Conservation (phyloP, 345 rosid species). For the Turritis glabra region DNA sequence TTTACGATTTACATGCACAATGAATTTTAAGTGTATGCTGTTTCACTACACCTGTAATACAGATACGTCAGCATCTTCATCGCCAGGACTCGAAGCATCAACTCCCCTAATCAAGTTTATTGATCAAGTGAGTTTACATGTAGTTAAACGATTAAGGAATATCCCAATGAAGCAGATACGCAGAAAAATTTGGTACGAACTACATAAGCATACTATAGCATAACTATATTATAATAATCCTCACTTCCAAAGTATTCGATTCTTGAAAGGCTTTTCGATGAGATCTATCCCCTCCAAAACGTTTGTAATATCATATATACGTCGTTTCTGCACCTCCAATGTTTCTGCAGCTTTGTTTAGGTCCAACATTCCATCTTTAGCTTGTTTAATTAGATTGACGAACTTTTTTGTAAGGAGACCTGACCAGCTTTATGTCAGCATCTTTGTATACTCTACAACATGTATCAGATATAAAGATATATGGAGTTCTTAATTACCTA, state of each 20-base stretch:
- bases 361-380: constrained; percentile 90
- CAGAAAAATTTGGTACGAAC: constrained; percentile 20
- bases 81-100: constrained; percentile 66
- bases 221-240: constrained; percentile 24
- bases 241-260: constrained; percentile 96
- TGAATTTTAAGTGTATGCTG: background rate
- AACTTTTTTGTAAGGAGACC: constrained; percentile 94
- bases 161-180: constrained; percentile 11
- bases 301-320: constrained; percentile 98
- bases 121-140: constrained; percentile 38
- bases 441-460: background rate
- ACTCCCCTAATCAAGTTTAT: constrained; percentile 65
- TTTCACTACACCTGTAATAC: constrained; percentile 59
- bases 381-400: constrained; percentile 71
- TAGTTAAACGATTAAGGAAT: constrained; percentile 20
- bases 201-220: constrained; percentile 31
- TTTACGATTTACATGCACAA: background rate
- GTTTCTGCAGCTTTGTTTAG: constrained; percentile 91
- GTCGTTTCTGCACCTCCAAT: constrained; percentile 94
- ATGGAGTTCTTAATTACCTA: constrained; percentile 51
- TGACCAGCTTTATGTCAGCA: constrained; percentile 40
- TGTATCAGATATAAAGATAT: background rate
- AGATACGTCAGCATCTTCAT: constrained; percentile 54
- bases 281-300: constrained; percentile 99
- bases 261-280: constrained; percentile 92